These are phyloP conservation scores for Aureobasidium sp. DNA, from an alignment of 2,329 filamentous ascomycete genomes.

Conservation along the genomic window DNA sequence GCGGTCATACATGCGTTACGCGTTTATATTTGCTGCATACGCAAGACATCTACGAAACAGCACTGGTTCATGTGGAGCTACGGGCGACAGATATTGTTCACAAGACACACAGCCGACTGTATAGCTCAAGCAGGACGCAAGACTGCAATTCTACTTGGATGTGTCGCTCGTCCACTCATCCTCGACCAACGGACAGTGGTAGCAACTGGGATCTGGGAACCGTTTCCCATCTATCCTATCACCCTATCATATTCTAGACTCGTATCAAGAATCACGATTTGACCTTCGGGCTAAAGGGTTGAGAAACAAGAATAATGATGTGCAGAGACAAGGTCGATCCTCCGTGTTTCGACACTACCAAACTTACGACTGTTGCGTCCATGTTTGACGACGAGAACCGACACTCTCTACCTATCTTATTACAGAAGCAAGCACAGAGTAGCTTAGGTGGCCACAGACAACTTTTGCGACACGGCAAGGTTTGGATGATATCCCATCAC, in stretches of 20 bases:
- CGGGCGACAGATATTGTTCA: not conserved
- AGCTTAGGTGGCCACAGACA: not conserved
- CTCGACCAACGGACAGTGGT: not conserved
- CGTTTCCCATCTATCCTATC: not conserved
- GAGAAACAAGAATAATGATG: not conserved
- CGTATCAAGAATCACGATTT: not conserved
- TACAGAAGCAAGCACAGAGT: not conserved
- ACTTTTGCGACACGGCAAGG: not conserved
- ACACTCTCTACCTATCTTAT: not conserved
- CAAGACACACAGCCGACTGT: not conserved
- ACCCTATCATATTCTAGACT: not conserved
- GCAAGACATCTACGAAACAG: not conserved
- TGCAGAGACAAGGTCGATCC: not conserved
- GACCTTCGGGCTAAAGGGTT: not conserved
- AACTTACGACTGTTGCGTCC: not conserved
- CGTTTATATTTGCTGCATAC: not conserved
- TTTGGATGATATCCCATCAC: not conserved
- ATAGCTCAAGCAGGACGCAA: not conserved
- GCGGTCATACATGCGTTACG: not conserved
- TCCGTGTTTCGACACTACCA: not conserved
- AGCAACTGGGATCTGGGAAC: not conserved
- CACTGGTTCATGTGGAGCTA: too few species aligned
- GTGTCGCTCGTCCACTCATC: not conserved
- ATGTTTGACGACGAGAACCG: not conserved
- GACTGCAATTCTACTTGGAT: not conserved